Base-by-base conservation (phyloP, 169 alveolate species). In the Cryptosporidium parvum region DNA sequence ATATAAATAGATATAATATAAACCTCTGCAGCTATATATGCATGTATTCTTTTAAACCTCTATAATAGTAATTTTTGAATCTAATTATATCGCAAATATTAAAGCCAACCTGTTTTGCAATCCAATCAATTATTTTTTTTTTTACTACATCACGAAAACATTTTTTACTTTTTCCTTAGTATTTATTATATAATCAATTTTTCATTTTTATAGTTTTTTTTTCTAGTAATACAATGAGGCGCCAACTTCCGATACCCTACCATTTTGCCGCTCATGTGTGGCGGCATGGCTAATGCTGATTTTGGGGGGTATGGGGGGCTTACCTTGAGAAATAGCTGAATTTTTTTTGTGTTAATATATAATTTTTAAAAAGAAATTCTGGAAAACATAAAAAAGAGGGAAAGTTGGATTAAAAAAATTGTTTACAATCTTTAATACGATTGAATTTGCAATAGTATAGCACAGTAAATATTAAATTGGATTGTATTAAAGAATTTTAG, bases 221-320 rank as follows among this genome's bases (percentile, higher is more conserved):
- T 26, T 56, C 33, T 56, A 56, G 67, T 21, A 56, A 56, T 8
- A 21, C 18, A 0, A 10, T 21, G 33, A 21, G 67, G 67, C 67
- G 67, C 67, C 67, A 56, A 9, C 1, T 1, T 3, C 12, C 67
- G 67, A 26, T 56, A 56, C 67, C 67, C n/a, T 45, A 14, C 1
- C 2, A 0, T 4, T 26, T 56, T 56, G n/a, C 37, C 67, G 67
- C 67, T 12, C 3, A 26, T 23, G 67, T 56, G 29, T 56, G 67
- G 67, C 67, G 67, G 67, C 35, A 56, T 26, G 67, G 33, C 3
- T 56, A 3, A 14, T 26, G 67, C 37, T 56, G 48, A 26, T n/a
- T 16, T 56, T 56, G 67, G 67, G 67, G 67, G 67, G 67, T 56
- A 56, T 56, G 67, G 33, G 67, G 67, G 67, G 35, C n/a, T 56